Evolutionary conservation across 108 stramenopile genomes (phyloP).

Genomic region (Epipyxis sp.): DNA sequence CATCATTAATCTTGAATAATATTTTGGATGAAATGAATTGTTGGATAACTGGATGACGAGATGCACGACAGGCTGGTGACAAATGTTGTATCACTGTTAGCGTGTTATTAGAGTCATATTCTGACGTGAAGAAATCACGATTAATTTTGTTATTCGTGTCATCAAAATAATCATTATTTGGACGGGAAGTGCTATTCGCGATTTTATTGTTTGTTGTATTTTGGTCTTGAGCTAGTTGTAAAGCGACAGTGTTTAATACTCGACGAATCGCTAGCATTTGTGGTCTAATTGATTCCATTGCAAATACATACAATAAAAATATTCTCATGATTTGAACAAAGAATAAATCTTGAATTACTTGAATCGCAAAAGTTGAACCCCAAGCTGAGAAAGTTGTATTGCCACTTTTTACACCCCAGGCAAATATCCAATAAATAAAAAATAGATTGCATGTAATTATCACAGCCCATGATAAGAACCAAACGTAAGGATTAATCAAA

Average conservation of each 20-base stretch:
- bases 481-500: not conserved
- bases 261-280: not conserved
- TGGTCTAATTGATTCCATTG: not conserved
- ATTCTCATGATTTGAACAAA: not conserved
- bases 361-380: not conserved
- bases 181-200: no score
- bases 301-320: not conserved
- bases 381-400: no score
- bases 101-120: no score
- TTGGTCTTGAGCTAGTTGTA: no score
- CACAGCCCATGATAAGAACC: not conserved
- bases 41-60: not conserved
- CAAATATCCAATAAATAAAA: slow-evolving; percentile 4
- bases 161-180: not conserved
- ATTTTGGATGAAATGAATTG: not conserved
- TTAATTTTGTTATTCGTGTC: not conserved
- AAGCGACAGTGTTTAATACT: no score
- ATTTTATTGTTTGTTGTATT: no score
- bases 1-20: not conserved
- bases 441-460: not conserved
- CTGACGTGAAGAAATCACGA: no score
- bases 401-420: slow-evolving; percentile 1
- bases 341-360: not conserved
- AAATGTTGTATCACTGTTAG: not conserved
- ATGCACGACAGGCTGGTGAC: not conserved